Evolutionary conservation across 257 asterid species (phyloP), one percentile per base, ranked within the genome.

Genomic region (Solanum gandarillasii): DNA sequence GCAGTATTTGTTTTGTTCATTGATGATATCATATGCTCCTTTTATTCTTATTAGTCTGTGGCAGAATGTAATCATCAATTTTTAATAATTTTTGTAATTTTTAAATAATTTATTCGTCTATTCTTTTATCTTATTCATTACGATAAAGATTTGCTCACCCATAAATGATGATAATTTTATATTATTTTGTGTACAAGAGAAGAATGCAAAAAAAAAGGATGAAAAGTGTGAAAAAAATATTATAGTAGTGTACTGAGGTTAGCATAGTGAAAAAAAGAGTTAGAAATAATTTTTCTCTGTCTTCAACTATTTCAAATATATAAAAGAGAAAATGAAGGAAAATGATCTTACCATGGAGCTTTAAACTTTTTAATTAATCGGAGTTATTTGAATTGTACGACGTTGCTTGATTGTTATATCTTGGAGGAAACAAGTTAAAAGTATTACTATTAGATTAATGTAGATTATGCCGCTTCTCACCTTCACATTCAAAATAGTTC

Each of bases 341-440:
- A 20, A 60, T 21, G 6, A 5, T 3, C 5, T 60, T 3, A 20
- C 5, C 27, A 3, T 58, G 68, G 12, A 60, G 27, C 12, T 8
- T 60, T 60, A 12, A 21, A 21, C 12, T 60, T 6, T 60, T 60
- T 23, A 60, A 60, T 0, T 8, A 21, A 21, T 21, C 2, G 0
- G 1, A 60, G 2, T 60, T 60, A 9, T 60, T 9, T 60, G 27
- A 21, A 1, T 60, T 9, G 2, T 60, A 60, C 3, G 12, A 60
- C 6, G 2, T 60, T 58, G 0, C 23, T 21, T 21, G 25, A 21
- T 20, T 7, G 11, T 55, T 55, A 1, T 55, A 18, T 60, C 0
- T 0, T 7, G 0, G 13, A 60, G 29, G 0, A 0, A 1, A 60
- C 12, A 21, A 9, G 6, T 60, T 3, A 23, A 60, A 0, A 60